These are phyloP conservation scores for Stellera chamaejasme DNA, from an alignment of 345 rosid species.

Conservation along the genomic window DNA sequence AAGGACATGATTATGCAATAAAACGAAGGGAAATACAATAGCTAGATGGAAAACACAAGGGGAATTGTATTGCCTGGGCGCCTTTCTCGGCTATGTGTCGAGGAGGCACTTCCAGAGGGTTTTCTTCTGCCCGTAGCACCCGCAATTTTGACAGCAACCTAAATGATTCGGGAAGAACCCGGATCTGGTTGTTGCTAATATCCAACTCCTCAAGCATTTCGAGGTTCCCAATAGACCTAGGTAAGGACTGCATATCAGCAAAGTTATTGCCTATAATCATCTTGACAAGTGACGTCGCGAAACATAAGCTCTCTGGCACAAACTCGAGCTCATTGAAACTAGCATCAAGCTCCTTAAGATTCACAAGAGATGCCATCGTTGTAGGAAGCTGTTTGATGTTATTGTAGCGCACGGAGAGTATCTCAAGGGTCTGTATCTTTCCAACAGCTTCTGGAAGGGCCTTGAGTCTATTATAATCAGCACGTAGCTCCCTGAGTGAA, in stretches of 20 bases:
- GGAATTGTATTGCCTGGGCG: slow-evolving; percentile 61
- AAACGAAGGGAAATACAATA: not conserved
- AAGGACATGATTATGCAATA: not conserved
- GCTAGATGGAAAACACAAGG: not conserved
- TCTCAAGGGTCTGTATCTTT: slow-evolving; percentile 67
- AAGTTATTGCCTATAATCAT: slow-evolving; percentile 90
- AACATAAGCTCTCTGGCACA: slow-evolving; percentile 91
- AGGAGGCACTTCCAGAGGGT: slow-evolving; percentile 91
- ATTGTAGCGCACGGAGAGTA: slow-evolving; percentile 74
- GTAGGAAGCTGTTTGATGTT: slow-evolving; percentile 85
- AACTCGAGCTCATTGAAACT: slow-evolving; percentile 98
- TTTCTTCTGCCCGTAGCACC: slow-evolving; percentile 58
- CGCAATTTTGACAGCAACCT: slow-evolving; percentile 60
- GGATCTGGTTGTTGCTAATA: slow-evolving; percentile 96
- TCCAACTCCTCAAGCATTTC: slow-evolving; percentile 89
- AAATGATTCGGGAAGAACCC: slow-evolving; percentile 78
- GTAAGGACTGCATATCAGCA: slow-evolving; percentile 72
- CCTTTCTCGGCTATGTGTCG: slow-evolving; percentile 65
- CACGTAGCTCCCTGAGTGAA: slow-evolving; percentile 63
- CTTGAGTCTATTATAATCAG: slow-evolving; percentile 86
- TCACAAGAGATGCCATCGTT: slow-evolving; percentile 73
- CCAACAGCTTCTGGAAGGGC: slow-evolving; percentile 99
- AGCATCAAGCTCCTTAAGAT: slow-evolving; percentile 77
- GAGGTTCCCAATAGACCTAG: slow-evolving; percentile 90
- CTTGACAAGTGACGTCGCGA: slow-evolving; percentile 78